A percentile compares a stretch with the other conserved stretches of the same genome.
phyloP scores from a whole-genome alignment of 768 basidiomycete species.

The Agaricus sinodeliciosus region DNA sequence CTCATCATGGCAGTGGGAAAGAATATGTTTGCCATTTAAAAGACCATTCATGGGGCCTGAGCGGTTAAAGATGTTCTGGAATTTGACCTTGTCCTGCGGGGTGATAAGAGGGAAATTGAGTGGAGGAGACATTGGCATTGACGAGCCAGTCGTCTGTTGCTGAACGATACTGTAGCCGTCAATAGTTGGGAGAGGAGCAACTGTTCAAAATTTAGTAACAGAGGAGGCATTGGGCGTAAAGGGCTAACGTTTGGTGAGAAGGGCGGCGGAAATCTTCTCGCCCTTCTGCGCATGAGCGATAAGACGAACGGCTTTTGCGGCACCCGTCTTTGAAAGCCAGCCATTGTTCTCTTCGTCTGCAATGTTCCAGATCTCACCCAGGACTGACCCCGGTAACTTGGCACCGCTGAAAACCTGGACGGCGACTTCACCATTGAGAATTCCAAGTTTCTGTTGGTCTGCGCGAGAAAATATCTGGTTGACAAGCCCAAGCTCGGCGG shows the following conservation, averaged over 20 bases:
- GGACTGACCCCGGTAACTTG: constrained; percentile 64
- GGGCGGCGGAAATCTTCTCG: constrained; percentile 54
- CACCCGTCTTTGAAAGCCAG: constrained; percentile 82
- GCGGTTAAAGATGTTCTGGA: constrained; percentile 67
- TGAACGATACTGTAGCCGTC: constrained; percentile 56
- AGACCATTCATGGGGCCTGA: constrained; percentile 71
- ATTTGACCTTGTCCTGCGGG: constrained; percentile 79
- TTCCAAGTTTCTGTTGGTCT: constrained; percentile 75
- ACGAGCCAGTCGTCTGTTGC: constrained; percentile 54
- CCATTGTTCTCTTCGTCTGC: constrained; percentile 94
- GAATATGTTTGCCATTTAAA: constrained; percentile 56
- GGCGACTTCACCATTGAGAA: constrained; percentile 87
- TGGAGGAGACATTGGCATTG: constrained; percentile 58
- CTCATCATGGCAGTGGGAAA: neutral
- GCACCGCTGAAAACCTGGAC: constrained; percentile 82
- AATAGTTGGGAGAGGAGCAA: constrained; percentile 78
- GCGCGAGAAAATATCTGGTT: constrained; percentile 65
- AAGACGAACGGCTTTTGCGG: constrained; percentile 81
- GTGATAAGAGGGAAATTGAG: constrained; percentile 62
- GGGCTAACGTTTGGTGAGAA: constrained; percentile 65
- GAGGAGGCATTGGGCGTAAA: constrained; percentile 7
- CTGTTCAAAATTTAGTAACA: constrained; percentile 33
- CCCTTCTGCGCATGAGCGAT: constrained; percentile 93
- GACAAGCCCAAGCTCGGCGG: constrained; percentile 53
- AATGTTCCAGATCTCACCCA: constrained; percentile 92